Evolutionary conservation across 192 early-diverging fungal species (phyloP), one percentile per base, ranked within the genome.

Genomic region (Coemansia sp.): DNA sequence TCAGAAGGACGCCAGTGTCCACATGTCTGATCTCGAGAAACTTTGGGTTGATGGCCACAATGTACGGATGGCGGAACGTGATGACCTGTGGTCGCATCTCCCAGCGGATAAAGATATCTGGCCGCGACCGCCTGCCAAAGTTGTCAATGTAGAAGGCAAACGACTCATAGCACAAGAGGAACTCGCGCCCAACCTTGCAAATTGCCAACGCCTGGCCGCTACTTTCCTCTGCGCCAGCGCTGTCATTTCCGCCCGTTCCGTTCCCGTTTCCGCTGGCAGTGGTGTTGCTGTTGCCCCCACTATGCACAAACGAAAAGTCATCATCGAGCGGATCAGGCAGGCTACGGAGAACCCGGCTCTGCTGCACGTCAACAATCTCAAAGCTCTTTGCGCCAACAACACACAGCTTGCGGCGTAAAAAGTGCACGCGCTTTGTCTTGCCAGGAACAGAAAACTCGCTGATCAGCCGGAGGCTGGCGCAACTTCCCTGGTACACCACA

Each of bases 111-210:
- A 93, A 79, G 82, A 87, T 90, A 41, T 93, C 86, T 0, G 81
- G 75, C 19, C 90, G 68, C 19, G 90, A 71, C 35, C 92, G 79
- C 9, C 87, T 78, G 40, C 96, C 96, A 70, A 87, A 85, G 63
- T 91, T 91, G 75, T 97, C 92, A 20, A 98, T 89, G 72, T 87
- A 97, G 65, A 98, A 97, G 10, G 90, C 92, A 69, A 93, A 89
- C 72, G 93, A 89, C 79, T 95, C 90, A 69, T 96, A 98, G 67
- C 94, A 96, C 34, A 98, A 76, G 22, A 98, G 65, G 69, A 95
- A 93, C 59, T 92, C 86, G 25, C 89, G 87, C 20, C 74, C 79
- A 4, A 81, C 70, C 10, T 81, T 81, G 61, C 67, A 70, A 2
- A 72, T 63, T 3, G 79, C 79, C 66, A 81, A 42, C 0, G 79